phyloP scores from a whole-genome alignment of 2,329 filamentous ascomycete species.

The Trichophyton verrucosum region DNA sequence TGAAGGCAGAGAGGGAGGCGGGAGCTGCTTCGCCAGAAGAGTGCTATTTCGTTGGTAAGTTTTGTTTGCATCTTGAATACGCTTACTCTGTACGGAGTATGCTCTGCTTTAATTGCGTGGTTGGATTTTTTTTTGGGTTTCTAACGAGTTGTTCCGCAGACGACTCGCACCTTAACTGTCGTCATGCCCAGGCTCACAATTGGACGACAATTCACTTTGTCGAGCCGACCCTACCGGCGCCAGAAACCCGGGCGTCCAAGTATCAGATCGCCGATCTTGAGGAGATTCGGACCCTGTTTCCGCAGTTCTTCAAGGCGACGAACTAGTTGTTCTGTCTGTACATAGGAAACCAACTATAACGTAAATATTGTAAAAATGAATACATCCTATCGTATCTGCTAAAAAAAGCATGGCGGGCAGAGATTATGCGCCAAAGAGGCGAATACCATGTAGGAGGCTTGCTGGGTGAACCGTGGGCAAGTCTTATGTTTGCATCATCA shows the following conservation, averaged over 20 bases:
- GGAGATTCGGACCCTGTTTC: conserved; percentile 64
- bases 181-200: conserved; percentile 61
- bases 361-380: background rate
- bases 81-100: background rate
- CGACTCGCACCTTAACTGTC: conserved; percentile 75
- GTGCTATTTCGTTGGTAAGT: conserved; percentile 86
- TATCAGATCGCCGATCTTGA: conserved; percentile 64
- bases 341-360: too few species aligned
- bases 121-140: background rate
- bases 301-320: conserved; percentile 62
- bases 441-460: background rate
- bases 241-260: conserved; percentile 53
- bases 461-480: background rate
- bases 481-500: background rate
- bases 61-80: background rate
- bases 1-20: conserved; percentile 78
- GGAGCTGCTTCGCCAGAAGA: conserved; percentile 53
- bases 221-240: conserved; percentile 57
- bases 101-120: too few species aligned
- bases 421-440: background rate
- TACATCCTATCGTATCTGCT: too few species aligned
- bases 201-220: conserved; percentile 82
- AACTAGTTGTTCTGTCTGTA: background rate
- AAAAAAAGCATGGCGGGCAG: too few species aligned
- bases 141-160: conserved; percentile 42